A percentile compares a stretch with the other conserved stretches of the same genome.
phyloP scores from a whole-genome alignment of 495 filamentous ascomycete genomes.

The Penicillium paradoxum region DNA sequence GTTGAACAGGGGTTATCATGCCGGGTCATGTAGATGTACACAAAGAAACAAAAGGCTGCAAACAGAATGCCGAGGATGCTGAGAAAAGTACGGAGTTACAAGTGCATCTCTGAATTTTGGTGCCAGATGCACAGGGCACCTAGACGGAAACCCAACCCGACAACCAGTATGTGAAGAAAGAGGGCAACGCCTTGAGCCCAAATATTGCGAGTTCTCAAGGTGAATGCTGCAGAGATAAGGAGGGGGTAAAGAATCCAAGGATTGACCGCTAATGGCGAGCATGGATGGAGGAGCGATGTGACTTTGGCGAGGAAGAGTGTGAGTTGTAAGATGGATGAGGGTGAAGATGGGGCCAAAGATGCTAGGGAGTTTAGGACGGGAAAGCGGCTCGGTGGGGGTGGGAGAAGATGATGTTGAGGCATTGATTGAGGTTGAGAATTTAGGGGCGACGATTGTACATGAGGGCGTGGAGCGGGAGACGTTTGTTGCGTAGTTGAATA shows the following conservation, averaged over 20 bases:
- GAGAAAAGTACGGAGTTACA: neutral
- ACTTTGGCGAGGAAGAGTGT: conserved; percentile 54
- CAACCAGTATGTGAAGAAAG: conserved; percentile 29
- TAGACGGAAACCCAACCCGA: conserved; percentile 28
- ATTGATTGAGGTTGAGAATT: conserved; percentile 12
- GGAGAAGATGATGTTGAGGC: conserved; percentile 54
- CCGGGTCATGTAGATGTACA: neutral
- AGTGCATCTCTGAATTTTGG: neutral
- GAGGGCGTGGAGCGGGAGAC: conserved; percentile 19
- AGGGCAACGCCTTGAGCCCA: conserved; percentile 23
- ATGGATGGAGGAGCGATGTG: conserved; percentile 50
- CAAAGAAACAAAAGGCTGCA: neutral
- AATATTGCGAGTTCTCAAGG: conserved; percentile 32
- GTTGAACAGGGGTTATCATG: neutral
- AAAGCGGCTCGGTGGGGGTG: conserved; percentile 41
- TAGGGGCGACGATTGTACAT: conserved; percentile 25
- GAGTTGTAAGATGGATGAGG: conserved; percentile 33
- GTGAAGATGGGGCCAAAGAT: conserved; percentile 22
- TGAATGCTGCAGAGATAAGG: conserved; percentile 52
- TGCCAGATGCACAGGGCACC: conserved; percentile 36
- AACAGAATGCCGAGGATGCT: neutral
- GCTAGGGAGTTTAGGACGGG: conserved; percentile 16
- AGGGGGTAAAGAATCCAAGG: conserved; percentile 58
- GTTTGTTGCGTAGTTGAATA: conserved; percentile 23
- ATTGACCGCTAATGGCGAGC: conserved; percentile 55